phyloP scores from a whole-genome alignment of 2,329 filamentous ascomycete species.

The Rasamsonia emersonii region DNA sequence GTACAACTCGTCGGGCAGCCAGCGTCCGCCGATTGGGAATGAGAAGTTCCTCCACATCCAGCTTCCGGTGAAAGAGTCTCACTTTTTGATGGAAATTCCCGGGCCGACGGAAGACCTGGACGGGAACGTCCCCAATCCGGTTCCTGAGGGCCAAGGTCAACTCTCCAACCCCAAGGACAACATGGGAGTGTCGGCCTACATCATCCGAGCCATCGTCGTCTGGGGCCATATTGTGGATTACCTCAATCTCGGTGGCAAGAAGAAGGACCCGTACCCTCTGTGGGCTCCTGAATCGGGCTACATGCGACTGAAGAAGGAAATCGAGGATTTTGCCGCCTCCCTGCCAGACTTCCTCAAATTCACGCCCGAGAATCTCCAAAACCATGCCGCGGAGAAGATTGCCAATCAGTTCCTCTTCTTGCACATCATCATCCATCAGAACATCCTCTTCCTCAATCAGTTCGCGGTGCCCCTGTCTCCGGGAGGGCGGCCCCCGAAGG shows the following conservation, averaged over 20 bases:
- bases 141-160: slow-evolving; percentile 55
- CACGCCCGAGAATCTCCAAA: slow-evolving; percentile 70
- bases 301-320: slow-evolving; percentile 58
- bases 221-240: slow-evolving; percentile 90
- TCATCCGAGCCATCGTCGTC: slow-evolving; percentile 72
- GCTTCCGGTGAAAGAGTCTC: slow-evolving; percentile 79
- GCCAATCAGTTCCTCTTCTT: slow-evolving; percentile 89
- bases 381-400: slow-evolving; percentile 74
- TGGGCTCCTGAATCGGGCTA: slow-evolving; percentile 79
- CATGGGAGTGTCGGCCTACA: slow-evolving; percentile 90
- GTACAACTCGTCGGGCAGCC: slow-evolving; percentile 92
- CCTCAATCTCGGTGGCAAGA: slow-evolving; percentile 80
- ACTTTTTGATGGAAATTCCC: slow-evolving; percentile 85
- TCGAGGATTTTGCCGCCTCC: slow-evolving; percentile 58
- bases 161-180: slow-evolving; percentile 63
- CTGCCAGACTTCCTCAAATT: slow-evolving; percentile 68
- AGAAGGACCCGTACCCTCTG: slow-evolving; percentile 65
- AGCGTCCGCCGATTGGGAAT: slow-evolving; percentile 81
- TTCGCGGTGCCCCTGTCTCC: slow-evolving; percentile 68
- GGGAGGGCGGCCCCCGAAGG: slow-evolving; percentile 54
- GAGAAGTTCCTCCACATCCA: slow-evolving; percentile 86
- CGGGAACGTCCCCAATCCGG: slow-evolving; percentile 58
- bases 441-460: slow-evolving; percentile 79
- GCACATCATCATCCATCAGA: slow-evolving; percentile 84
- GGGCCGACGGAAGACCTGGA: slow-evolving; percentile 76